phyloP scores from a whole-genome alignment of 352 stramenopile species.

The Globisporangium cederbergense region DNA sequence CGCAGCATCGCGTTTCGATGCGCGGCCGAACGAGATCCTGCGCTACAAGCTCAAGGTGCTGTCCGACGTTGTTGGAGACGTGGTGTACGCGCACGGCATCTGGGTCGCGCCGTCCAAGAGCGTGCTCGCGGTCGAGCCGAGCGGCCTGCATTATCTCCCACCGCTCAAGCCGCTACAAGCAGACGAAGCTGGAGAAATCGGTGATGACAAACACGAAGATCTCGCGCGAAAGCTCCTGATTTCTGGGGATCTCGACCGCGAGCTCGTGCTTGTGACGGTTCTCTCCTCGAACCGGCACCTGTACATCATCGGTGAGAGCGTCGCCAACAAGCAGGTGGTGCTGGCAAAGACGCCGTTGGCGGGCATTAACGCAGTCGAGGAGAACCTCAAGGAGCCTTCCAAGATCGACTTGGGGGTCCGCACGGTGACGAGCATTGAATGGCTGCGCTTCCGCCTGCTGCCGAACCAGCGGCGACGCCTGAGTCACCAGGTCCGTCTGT shows the following conservation, averaged over 20 bases:
- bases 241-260: conserved; percentile 22
- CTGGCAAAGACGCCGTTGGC: conserved; percentile 41
- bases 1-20: conserved; percentile 33
- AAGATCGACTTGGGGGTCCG: conserved; percentile 60
- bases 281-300: conserved; percentile 42
- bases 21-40: conserved; percentile 60
- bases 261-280: conserved; percentile 40
- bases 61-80: conserved; percentile 37
- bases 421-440: conserved; percentile 30
- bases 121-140: conserved; percentile 17
- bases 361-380: conserved; percentile 60
- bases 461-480: conserved; percentile 47
- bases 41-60: conserved; percentile 81
- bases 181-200: conserved; percentile 14
- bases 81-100: conserved; percentile 63
- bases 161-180: not conserved
- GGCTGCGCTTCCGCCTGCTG: conserved; percentile 59
- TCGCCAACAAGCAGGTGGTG: conserved; percentile 36
- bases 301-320: conserved; percentile 53
- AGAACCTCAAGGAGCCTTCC: conserved; percentile 61
- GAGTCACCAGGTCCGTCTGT: conserved; percentile 59
- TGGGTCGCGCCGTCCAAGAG: conserved; percentile 42
- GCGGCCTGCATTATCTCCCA: conserved; percentile 27
- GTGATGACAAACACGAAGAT: conserved; percentile 21
- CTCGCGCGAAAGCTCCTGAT: conserved; percentile 31